A percentile compares a stretch with the other conserved stretches of the same genome.
Conservation (phyloP, 1,284 basidiomycete species). For the Stygiomarasmius scandens region DNA sequence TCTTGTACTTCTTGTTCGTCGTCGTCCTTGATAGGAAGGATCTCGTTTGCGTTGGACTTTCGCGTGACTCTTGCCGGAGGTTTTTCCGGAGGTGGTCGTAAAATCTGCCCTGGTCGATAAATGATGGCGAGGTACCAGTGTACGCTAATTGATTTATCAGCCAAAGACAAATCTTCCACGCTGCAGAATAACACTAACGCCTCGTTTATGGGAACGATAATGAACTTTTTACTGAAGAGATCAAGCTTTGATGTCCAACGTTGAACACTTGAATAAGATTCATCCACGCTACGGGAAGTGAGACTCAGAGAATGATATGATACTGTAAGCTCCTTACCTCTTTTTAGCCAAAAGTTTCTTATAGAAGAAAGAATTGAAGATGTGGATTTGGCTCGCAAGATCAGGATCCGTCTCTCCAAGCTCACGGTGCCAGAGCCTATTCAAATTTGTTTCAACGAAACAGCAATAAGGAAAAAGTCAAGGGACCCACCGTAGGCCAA, state of each 20-base stretch:
- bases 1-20: not conserved
- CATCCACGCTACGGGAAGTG: constrained; percentile 45
- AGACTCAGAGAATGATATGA: constrained; percentile 1
- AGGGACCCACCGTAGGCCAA: constrained; percentile 80
- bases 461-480: not conserved
- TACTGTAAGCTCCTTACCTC: constrained; percentile 47
- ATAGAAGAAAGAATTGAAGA: constrained; percentile 98
- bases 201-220: constrained; percentile 97
- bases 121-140: constrained; percentile 99
- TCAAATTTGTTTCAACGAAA: constrained; percentile 6
- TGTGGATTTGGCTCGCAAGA: constrained; percentile 76
- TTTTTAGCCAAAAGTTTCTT: constrained; percentile 84
- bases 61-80: constrained; percentile 13
- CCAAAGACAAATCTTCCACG: not conserved
- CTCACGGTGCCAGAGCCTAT: constrained; percentile 69
- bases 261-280: constrained; percentile 82
- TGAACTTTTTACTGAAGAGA: constrained; percentile 88
- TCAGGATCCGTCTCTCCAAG: constrained; percentile 57
- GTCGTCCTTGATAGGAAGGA: not conserved
- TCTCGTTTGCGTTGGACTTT: constrained; percentile 5
- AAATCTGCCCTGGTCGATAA: constrained; percentile 73
- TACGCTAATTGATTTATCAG: constrained; percentile 49
- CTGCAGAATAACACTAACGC: constrained; percentile 53
- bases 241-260: constrained; percentile 94
- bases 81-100: constrained; percentile 41